Conservation (phyloP, 345 rosid genomes). For the Laguncularia racemosa region DNA sequence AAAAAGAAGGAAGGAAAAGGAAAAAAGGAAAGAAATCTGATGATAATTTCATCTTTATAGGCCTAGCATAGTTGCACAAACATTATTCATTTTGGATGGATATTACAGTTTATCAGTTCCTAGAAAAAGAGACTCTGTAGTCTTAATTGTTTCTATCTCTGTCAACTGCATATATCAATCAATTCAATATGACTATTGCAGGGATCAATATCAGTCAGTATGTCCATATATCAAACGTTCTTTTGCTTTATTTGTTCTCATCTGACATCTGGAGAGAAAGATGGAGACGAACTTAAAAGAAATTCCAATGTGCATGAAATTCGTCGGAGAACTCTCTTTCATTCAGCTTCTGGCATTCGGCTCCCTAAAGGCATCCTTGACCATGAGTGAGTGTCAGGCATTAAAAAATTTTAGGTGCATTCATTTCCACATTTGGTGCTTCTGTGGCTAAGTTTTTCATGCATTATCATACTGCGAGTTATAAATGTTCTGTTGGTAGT, state of each 20-base stretch:
- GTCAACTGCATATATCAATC: neutral
- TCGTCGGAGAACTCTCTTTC: slow-evolving; percentile 69
- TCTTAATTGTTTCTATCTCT: neutral
- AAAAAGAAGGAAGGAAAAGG: too few relatives aligned
- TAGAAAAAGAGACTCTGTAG: slow-evolving; percentile 2
- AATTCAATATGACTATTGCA: slow-evolving; percentile 23
- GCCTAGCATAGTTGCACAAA: too few relatives aligned
- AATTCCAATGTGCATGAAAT: slow-evolving; percentile 88
- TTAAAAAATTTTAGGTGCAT: neutral
- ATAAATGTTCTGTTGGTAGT: too few relatives aligned
- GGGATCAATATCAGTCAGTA: slow-evolving; percentile 95
- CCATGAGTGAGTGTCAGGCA: slow-evolving; percentile 61
- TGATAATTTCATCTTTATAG: too few relatives aligned
- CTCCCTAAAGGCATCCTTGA: slow-evolving; percentile 64
- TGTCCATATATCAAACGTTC: slow-evolving; percentile 85
- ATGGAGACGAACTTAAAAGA: slow-evolving; percentile 82
- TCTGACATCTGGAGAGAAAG: slow-evolving; percentile 88
- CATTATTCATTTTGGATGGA: too few relatives aligned
- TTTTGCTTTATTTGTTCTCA: slow-evolving; percentile 81
- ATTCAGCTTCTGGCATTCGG: slow-evolving; percentile 40
- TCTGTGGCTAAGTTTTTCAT: too few relatives aligned
- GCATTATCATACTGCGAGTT: too few relatives aligned
- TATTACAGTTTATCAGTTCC: neutral
- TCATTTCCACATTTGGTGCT: neutral
- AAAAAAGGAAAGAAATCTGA: too few relatives aligned